Evolutionary conservation across 192 early-diverging fungal species (phyloP), one percentile per base, ranked within the genome.

Genomic region (Mortierella alpina): DNA sequence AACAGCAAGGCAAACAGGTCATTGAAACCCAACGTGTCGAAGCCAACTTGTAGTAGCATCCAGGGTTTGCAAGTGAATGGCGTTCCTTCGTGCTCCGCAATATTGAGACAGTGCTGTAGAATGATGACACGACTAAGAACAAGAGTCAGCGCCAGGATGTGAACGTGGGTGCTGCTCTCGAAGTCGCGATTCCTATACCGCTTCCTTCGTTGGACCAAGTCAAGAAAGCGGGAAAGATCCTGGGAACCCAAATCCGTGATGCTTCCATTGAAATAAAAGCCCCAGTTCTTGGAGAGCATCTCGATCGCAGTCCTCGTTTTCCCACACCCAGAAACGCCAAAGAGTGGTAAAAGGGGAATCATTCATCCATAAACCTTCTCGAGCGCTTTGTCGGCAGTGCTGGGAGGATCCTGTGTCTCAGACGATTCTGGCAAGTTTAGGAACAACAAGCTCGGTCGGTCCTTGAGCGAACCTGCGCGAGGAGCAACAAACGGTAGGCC

Each of bases 221-320:
- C 6, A 56, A 75, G 65, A 63, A 75, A 45, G n/a, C 13, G 4
- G 46, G 51, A 0, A 44, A 75, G 64, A 68, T 75, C 73, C 2
- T 1, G 10, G 2, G 73, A 68, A 11, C 73, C 73, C 66, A 40
- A 68, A 44, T 75, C 66, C 41, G 57, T 57, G 15, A 7, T 18
- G 53, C 65, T 68, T 31, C 58, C 73, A 12, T 63, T 68, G 55
- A 76, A 76, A 54, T 76, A 76, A 17, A 76, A 76, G 46, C 74
- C 74, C 74, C 74, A 69, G 46, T 68, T 45, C 45, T 69, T 69
- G 61, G 54, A 64, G 13, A 76, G 62, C 52, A 76, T 58, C 62
- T 76, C 61, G 42, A 76, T 63, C 40, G 67, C 41, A 4, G 66
- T 65, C 46, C 67, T 63, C 47, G 74, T 76, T 69, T 76, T 76